Percentiles rank a stretch among this genome's conserved stretches.
phyloP scores from a whole-genome alignment of 2,329 filamentous ascomycete species.

The Sarocladium brachiariae region DNA sequence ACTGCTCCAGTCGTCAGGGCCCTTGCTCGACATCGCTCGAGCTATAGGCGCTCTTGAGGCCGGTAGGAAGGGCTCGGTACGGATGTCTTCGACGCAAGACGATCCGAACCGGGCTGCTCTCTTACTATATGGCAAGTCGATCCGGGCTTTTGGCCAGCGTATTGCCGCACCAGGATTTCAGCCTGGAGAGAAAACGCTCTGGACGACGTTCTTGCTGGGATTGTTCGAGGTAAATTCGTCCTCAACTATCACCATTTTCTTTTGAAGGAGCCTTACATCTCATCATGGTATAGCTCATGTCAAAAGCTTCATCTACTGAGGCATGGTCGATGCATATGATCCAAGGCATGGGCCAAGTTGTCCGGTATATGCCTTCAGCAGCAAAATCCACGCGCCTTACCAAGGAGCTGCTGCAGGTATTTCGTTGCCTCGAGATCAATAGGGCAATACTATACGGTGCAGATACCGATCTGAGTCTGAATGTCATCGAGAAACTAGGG shows the following conservation, averaged over 20 bases:
- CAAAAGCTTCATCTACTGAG: slow-evolving; percentile 16
- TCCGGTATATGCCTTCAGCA: slow-evolving; percentile 11
- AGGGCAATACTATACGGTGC: slow-evolving; percentile 19
- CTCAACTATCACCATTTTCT: neutral
- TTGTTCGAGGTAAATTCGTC: slow-evolving; percentile 20
- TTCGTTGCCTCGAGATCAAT: slow-evolving; percentile 17
- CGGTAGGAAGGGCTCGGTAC: slow-evolving; percentile 13
- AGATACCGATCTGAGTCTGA: slow-evolving; percentile 15
- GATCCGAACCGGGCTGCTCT: slow-evolving; percentile 10
- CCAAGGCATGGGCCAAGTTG: slow-evolving; percentile 18
- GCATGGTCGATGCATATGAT: slow-evolving; percentile 22
- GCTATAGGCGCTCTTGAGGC: slow-evolving; percentile 22
- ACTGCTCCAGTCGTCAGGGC: slow-evolving; percentile 13
- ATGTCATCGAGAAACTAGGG: neutral
- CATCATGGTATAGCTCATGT: slow-evolving; percentile 17
- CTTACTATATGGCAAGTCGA: slow-evolving; percentile 16
- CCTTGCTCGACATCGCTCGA: slow-evolving; percentile 14
- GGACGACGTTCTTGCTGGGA: slow-evolving; percentile 20
- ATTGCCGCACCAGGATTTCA: neutral
- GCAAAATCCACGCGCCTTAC: neutral
- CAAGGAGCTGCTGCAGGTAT: slow-evolving; percentile 16
- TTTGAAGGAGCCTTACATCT: neutral
- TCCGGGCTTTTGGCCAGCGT: slow-evolving; percentile 15
- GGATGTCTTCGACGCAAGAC: neutral
- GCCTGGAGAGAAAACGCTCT: slow-evolving; percentile 14